Evolutionary conservation across 2,329 filamentous ascomycete species (phyloP).

Genomic region (Penicillium sumatraense): DNA sequence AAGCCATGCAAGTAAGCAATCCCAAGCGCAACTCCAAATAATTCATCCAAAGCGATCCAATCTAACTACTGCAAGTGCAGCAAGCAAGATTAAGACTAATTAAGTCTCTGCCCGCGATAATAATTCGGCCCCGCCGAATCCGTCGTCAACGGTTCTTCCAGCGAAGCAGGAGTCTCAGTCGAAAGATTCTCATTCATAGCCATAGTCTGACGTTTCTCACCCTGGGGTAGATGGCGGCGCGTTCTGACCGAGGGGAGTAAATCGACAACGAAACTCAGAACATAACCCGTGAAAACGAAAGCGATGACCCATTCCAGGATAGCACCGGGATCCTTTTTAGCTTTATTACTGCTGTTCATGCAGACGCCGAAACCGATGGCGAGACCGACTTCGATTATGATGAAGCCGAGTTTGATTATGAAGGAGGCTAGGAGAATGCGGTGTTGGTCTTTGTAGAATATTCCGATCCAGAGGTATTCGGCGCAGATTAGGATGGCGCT

Average conservation of each 20-base stretch:
- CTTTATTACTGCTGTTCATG: conserved; percentile 48
- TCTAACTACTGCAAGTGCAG: too few relatives aligned
- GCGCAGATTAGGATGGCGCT: conserved; percentile 86
- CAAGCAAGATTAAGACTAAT: too few relatives aligned
- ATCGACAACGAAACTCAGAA: conserved; percentile 85
- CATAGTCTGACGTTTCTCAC: conserved; percentile 34
- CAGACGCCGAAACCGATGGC: conserved; percentile 67
- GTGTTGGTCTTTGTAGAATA: conserved; percentile 73
- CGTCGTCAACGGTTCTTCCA: conserved; percentile 43
- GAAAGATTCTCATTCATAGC: neutral
- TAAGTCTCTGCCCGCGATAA: conserved; percentile 37
- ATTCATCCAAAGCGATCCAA: too few relatives aligned
- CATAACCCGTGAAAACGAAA: conserved; percentile 85
- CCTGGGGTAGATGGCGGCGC: conserved; percentile 53
- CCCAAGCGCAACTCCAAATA: too few relatives aligned
- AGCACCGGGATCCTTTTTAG: conserved; percentile 68
- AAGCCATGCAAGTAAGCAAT: too few relatives aligned
- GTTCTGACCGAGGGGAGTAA: conserved; percentile 76
- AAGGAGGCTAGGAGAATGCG: conserved; percentile 77
- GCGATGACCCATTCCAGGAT: conserved; percentile 80
- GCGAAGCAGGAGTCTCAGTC: neutral
- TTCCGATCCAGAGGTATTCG: conserved; percentile 85
- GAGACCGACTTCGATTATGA: conserved; percentile 76
- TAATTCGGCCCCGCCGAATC: conserved; percentile 42
- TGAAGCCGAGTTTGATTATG: conserved; percentile 84